Conservation (phyloP, 208 protist species). For the Lotmaria passim region DNA sequence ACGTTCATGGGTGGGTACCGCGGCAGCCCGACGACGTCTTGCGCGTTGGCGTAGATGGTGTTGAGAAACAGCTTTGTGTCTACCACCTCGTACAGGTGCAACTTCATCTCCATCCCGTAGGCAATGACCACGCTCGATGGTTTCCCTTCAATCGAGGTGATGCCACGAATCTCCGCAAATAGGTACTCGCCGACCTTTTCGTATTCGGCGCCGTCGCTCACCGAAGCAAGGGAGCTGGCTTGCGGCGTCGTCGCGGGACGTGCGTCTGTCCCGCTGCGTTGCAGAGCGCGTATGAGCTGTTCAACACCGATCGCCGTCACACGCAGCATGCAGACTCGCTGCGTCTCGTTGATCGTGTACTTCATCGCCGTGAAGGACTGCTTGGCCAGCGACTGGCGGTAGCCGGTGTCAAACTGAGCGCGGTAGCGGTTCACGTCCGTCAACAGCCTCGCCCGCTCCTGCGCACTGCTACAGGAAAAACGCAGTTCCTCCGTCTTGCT, state of each 20-base stretch:
- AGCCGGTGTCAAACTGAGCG: conserved; percentile 51
- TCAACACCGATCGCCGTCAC: conserved; percentile 68
- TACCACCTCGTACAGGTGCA: conserved; percentile 73
- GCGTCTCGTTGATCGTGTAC: conserved; percentile 54
- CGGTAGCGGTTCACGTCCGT: conserved; percentile 85
- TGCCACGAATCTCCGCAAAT: conserved; percentile 76
- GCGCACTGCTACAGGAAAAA: conserved; percentile 57
- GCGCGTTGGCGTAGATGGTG: conserved; percentile 44
- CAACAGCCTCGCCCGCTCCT: conserved; percentile 85
- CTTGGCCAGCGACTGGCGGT: conserved; percentile 18
- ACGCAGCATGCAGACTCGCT: conserved; percentile 44
- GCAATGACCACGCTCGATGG: conserved; percentile 68
- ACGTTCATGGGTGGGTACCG: conserved; percentile 46
- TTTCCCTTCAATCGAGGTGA: conserved; percentile 54
- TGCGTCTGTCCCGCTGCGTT: neutral
- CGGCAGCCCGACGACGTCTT: conserved; percentile 67
- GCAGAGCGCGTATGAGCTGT: conserved; percentile 27
- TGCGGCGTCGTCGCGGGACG: neutral
- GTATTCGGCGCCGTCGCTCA: neutral
- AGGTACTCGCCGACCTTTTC: conserved; percentile 71
- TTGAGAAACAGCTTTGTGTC: conserved; percentile 39
- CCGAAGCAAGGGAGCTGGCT: neutral
- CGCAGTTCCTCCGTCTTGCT: conserved; percentile 59
- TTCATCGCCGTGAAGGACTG: conserved; percentile 64
- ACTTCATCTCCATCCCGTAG: conserved; percentile 71